These are phyloP conservation scores for Sutorius eximius DNA, from an alignment of 1,284 basidiomycete species.

Conservation along the genomic window DNA sequence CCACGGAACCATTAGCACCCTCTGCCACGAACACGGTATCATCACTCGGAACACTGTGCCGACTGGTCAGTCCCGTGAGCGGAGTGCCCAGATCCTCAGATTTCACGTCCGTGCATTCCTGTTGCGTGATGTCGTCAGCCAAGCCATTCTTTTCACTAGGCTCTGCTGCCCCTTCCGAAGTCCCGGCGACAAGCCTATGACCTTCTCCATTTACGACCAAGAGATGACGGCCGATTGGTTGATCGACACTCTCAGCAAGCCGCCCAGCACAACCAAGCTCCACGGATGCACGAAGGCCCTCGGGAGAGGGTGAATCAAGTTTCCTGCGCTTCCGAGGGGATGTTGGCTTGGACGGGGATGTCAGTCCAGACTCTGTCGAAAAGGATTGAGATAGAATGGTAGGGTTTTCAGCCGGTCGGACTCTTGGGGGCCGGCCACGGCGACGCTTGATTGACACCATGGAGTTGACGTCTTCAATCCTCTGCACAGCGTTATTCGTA, in stretches of 20 bases:
- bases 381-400: constrained; percentile 1
- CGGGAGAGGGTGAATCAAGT: constrained; percentile 19
- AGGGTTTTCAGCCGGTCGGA: constrained; percentile 4
- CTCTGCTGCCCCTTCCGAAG: constrained; percentile 1
- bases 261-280: constrained; percentile 4
- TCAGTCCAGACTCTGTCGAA: constrained; percentile 6
- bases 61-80: constrained; percentile 49
- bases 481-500: constrained; percentile 1
- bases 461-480: constrained; percentile 6
- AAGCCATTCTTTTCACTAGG: constrained; percentile 3
- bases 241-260: constrained; percentile 8
- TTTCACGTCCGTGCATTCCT: constrained; percentile 37
- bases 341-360: constrained; percentile 12
- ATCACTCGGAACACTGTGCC: constrained; percentile 57
- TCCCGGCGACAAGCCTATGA: constrained; percentile 1
- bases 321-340: constrained; percentile 32
- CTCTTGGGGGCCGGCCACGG: constrained; percentile 27
- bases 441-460: constrained; percentile 26
- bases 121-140: constrained; percentile 5
- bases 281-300: constrained; percentile 6
- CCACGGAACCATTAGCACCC: constrained; percentile 9
- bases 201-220: constrained; percentile 19
- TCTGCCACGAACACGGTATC: constrained; percentile 45
- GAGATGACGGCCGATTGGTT: background rate
- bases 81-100: constrained; percentile 55